Evolutionary conservation across 2,329 filamentous ascomycete genomes (phyloP).

Genomic region (Colletotrichum chrysophilum): DNA sequence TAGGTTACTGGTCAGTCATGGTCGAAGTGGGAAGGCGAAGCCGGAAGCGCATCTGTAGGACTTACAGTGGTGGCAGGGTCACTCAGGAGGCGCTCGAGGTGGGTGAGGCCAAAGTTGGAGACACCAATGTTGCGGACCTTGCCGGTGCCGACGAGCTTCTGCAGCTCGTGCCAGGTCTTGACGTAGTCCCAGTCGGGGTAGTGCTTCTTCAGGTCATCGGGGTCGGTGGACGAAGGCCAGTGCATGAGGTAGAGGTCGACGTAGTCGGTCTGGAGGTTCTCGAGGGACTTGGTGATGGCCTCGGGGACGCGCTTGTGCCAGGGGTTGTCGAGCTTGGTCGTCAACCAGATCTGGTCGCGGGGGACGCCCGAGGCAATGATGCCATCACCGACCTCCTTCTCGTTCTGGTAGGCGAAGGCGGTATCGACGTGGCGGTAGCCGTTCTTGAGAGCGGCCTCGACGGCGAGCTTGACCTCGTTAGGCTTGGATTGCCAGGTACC

Average conservation of each 20-base stretch:
- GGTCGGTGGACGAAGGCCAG: constrained; percentile 71
- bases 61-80: constrained; percentile 66
- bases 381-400: constrained; percentile 69
- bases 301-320: constrained; percentile 74
- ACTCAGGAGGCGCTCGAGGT: constrained; percentile 78
- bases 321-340: constrained; percentile 83
- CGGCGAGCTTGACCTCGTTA: constrained; percentile 72
- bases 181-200: constrained; percentile 81
- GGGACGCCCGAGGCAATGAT: constrained; percentile 69
- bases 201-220: constrained; percentile 68
- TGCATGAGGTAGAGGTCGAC: constrained; percentile 76
- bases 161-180: constrained; percentile 78
- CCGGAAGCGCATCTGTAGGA: neutral
- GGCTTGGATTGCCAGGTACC: constrained; percentile 81
- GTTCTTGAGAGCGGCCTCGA: constrained; percentile 68
- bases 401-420: constrained; percentile 80
- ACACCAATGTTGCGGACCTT: constrained; percentile 84
- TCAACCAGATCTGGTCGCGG: constrained; percentile 72
- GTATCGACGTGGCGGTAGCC: constrained; percentile 82
- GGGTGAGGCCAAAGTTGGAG: constrained; percentile 83
- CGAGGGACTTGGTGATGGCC: constrained; percentile 64
- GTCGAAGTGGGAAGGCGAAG: neutral
- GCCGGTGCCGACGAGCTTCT: constrained; percentile 70
- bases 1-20: constrained; percentile 27
- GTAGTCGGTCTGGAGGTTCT: constrained; percentile 67